phyloP scores from a whole-genome alignment of 2,329 filamentous ascomycete genomes.

The Clarireedia sp. region DNA sequence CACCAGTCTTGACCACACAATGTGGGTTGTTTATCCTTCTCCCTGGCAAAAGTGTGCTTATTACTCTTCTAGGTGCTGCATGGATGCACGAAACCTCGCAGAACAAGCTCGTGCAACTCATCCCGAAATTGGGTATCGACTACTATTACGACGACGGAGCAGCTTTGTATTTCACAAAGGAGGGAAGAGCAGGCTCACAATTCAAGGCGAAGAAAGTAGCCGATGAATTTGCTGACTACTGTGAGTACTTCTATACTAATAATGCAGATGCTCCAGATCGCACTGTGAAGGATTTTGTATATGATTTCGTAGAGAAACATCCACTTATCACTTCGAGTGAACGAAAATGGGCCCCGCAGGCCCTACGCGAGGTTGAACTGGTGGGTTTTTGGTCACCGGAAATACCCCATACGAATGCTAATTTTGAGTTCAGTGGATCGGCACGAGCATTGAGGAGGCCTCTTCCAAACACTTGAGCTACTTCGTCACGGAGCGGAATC shows the following conservation, averaged over 20 bases:
- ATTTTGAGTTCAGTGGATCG: constrained; percentile 30
- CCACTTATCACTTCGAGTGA: constrained; percentile 35
- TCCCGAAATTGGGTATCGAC: constrained; percentile 34
- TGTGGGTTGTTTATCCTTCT: constrained; percentile 27
- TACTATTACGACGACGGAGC: constrained; percentile 39
- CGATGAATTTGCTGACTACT: constrained; percentile 37
- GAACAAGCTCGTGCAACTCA: constrained; percentile 37
- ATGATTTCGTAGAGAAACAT: constrained; percentile 34
- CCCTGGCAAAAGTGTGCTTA: constrained; percentile 21
- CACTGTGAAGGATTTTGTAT: constrained; percentile 33
- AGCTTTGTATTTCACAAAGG: constrained; percentile 35
- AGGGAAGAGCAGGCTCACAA: constrained; percentile 35
- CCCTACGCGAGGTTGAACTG: constrained; percentile 35
- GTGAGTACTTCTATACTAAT: constrained; percentile 34
- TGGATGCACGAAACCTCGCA: constrained; percentile 40
- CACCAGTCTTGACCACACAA: constrained; percentile 23
- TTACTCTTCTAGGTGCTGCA: constrained; percentile 31
- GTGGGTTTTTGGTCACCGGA: not conserved
- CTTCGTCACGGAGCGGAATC: constrained; percentile 36
- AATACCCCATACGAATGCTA: not conserved
- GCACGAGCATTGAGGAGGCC: constrained; percentile 34
- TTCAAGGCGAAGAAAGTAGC: constrained; percentile 40
- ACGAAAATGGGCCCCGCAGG: constrained; percentile 37
- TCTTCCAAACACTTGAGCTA: constrained; percentile 36
- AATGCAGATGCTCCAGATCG: constrained; percentile 35